These are phyloP conservation scores for Cyclotella choctawhatcheeana DNA, from an alignment of 108 stramenopile species.

Conservation along the genomic window DNA sequence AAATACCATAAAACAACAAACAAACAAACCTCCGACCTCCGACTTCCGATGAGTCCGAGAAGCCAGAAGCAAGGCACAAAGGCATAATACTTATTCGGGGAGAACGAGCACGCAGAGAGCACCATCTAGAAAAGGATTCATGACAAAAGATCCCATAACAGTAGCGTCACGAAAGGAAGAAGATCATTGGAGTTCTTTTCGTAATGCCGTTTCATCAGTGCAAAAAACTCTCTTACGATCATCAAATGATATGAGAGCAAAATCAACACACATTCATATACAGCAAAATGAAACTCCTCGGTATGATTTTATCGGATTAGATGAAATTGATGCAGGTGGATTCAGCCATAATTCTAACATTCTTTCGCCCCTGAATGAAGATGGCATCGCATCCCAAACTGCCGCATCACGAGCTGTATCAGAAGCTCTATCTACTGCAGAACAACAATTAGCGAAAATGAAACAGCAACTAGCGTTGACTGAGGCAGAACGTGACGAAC, in stretches of 20 bases:
- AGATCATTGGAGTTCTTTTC: conserved; percentile 43
- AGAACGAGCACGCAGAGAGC: too few relatives aligned
- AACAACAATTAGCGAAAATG: conserved; percentile 34
- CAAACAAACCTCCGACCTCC: too few relatives aligned
- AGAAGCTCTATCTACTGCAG: conserved; percentile 21
- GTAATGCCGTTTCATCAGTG: neutral
- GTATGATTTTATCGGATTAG: neutral
- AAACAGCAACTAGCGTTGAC: conserved; percentile 44
- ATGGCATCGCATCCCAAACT: conserved; percentile 10
- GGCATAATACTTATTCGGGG: too few relatives aligned
- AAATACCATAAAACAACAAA: too few relatives aligned
- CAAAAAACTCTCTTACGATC: neutral
- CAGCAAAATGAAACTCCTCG: neutral
- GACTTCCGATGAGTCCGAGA: too few relatives aligned
- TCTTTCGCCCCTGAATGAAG: conserved; percentile 1
- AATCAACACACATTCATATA: neutral
- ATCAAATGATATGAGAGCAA: neutral
- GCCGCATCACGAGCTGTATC: neutral
- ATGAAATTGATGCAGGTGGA: conserved; percentile 11
- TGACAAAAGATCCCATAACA: too few relatives aligned
- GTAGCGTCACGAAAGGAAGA: conserved; percentile 15
- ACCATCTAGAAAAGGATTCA: too few relatives aligned
- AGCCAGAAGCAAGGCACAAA: too few relatives aligned
- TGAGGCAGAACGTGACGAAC: conserved; percentile 48
- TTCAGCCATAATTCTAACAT: conserved; percentile 11